A percentile compares a stretch with the other conserved stretches of the same genome.
Evolutionary conservation across 345 rosid species (phyloP).

Genomic region (Balakata baccata): DNA sequence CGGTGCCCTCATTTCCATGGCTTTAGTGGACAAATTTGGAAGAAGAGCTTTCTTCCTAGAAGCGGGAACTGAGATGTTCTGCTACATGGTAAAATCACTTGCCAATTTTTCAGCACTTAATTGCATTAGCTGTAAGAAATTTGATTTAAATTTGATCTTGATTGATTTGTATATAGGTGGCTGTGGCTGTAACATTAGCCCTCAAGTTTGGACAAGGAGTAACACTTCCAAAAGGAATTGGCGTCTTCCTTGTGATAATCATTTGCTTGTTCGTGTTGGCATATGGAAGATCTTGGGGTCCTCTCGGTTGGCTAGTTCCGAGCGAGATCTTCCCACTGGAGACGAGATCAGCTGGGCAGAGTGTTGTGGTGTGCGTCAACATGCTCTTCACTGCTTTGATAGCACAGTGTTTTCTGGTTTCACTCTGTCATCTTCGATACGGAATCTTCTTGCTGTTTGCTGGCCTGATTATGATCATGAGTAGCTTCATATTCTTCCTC

Average conservation of each 20-base stretch:
- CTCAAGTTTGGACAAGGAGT: conserved; percentile 22
- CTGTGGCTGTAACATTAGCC: conserved; percentile 19
- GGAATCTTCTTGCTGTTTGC: conserved; percentile 32
- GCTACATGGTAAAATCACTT: conserved; percentile 28
- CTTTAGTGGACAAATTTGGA: conserved; percentile 35
- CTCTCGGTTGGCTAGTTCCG: conserved; percentile 30
- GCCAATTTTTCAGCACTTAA: background rate
- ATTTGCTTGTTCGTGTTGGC: conserved; percentile 21
- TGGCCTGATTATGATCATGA: conserved; percentile 29
- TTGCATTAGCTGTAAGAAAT: background rate
- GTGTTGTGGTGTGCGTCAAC: conserved; percentile 29
- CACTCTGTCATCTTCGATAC: conserved; percentile 30
- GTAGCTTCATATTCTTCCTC: conserved; percentile 27
- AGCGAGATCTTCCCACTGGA: conserved; percentile 42
- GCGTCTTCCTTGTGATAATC: conserved; percentile 18
- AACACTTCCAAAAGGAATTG: conserved; percentile 22
- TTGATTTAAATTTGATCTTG: background rate
- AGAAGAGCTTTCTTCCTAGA: conserved; percentile 42
- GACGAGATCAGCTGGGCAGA: conserved; percentile 40
- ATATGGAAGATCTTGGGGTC: conserved; percentile 41
- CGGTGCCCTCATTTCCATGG: conserved; percentile 35
- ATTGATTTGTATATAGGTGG: conserved; percentile 15
- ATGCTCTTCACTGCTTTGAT: conserved; percentile 25
- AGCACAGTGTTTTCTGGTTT: conserved; percentile 23
- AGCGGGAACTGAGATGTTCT: conserved; percentile 43